Percentiles rank a stretch among this genome's conserved stretches.
Conservation (phyloP, 2,329 filamentous ascomycete species). For the Cordyceps militaris region DNA sequence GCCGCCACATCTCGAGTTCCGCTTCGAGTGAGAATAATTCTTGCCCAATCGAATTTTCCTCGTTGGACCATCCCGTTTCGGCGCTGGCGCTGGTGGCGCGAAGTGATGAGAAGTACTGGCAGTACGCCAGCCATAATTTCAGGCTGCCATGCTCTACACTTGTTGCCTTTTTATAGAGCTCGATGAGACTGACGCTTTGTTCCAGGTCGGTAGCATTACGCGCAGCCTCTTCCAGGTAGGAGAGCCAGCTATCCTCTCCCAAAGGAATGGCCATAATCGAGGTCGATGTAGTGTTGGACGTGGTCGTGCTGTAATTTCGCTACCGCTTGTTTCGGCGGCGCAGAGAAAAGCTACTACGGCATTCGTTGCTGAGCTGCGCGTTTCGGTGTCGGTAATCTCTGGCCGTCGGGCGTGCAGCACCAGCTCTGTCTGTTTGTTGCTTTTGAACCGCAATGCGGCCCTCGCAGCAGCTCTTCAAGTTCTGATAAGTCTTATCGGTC, state of each 20-base stretch:
- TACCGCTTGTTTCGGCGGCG: background rate
- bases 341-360: background rate
- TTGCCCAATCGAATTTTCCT: conserved; percentile 61
- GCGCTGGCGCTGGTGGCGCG: conserved; percentile 52
- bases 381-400: no score
- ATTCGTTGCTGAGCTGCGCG: background rate
- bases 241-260: conserved; percentile 71
- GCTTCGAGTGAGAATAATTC: conserved; percentile 65
- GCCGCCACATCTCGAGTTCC: conserved; percentile 62
- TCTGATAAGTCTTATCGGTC: no score
- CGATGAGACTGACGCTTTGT: conserved; percentile 61
- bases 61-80: conserved; percentile 52
- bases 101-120: conserved; percentile 68
- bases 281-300: conserved; percentile 10
- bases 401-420: no score
- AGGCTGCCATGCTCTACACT: conserved; percentile 66
- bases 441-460: no score
- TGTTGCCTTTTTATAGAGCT: conserved; percentile 64
- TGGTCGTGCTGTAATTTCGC: background rate
- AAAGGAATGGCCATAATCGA: conserved; percentile 49
- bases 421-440: no score
- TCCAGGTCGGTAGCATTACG: conserved; percentile 55
- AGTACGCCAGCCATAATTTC: conserved; percentile 69
- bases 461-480: no score
- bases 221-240: conserved; percentile 67